phyloP scores from a whole-genome alignment of 2,329 filamentous ascomycete genomes.

The Claviceps humidiphila region DNA sequence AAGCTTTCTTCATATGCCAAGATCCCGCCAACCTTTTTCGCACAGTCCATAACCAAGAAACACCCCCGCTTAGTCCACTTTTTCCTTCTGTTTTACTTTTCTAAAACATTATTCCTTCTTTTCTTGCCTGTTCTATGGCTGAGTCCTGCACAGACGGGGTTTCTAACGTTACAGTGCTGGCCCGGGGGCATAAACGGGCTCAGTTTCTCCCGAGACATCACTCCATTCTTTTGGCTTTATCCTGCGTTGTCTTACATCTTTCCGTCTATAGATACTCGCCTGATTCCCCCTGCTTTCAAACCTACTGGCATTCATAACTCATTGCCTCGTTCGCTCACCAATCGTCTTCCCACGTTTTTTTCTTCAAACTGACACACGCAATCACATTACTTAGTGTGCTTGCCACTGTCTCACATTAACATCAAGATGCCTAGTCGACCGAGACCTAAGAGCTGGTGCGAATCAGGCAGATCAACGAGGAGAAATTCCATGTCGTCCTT shows the following conservation, averaged over 20 bases:
- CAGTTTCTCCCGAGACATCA: background rate
- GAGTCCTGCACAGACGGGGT: background rate
- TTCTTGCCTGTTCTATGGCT: background rate
- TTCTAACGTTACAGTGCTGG: background rate
- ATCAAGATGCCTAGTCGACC: background rate
- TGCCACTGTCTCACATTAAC: background rate
- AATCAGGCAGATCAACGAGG: slow-evolving; percentile 2
- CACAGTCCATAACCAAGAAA: background rate
- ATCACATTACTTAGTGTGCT: background rate
- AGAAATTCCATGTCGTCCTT: slow-evolving; percentile 1
- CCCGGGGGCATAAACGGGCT: background rate
- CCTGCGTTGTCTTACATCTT: background rate
- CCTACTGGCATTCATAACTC: background rate
- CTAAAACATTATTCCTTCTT: background rate
- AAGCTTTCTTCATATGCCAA: background rate
- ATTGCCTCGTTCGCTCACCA: background rate
- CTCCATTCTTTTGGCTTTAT: background rate
- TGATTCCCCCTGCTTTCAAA: background rate
- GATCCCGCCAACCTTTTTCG: slow-evolving; percentile 2
- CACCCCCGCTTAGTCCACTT: background rate
- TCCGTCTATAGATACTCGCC: background rate
- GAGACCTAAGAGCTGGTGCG: slow-evolving; percentile 2
- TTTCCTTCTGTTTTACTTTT: background rate
- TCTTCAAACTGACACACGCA: too few relatives aligned
- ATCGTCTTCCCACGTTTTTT: background rate